Evolutionary conservation across 2,329 filamentous ascomycete species (phyloP).

Genomic region (Capronia epimyces): DNA sequence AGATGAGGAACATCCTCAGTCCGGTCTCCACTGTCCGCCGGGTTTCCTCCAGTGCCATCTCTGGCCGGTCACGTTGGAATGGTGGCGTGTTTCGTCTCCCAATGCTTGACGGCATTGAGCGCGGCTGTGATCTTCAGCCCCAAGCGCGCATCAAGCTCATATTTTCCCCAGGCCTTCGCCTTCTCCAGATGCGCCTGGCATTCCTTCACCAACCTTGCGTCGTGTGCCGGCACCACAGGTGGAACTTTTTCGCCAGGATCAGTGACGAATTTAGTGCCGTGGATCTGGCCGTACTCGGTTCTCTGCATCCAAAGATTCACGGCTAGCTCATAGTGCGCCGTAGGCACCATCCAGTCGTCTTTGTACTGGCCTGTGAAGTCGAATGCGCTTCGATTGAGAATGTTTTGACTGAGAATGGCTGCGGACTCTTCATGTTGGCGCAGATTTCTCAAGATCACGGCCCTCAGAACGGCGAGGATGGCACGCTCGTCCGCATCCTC

Average conservation of each 20-base stretch:
- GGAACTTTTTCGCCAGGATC: constrained; percentile 16
- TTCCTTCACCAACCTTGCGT: constrained; percentile 43
- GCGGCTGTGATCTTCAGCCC: constrained; percentile 46
- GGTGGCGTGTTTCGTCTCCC: constrained; percentile 32
- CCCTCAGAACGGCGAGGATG: constrained; percentile 61
- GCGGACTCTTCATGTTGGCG: constrained; percentile 61
- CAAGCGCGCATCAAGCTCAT: constrained; percentile 56
- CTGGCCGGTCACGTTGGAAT: constrained; percentile 2
- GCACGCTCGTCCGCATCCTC: constrained; percentile 57
- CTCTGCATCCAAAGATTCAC: constrained; percentile 71
- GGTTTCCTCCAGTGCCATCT: neutral
- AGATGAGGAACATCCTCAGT: no score
- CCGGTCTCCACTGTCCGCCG: no score
- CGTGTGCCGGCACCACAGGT: constrained; percentile 26
- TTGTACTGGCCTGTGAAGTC: constrained; percentile 48
- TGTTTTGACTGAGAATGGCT: constrained; percentile 54
- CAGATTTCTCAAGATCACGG: constrained; percentile 60
- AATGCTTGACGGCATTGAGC: constrained; percentile 41
- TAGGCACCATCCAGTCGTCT: constrained; percentile 62
- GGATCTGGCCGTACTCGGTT: constrained; percentile 34
- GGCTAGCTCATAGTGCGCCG: constrained; percentile 80
- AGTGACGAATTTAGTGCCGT: constrained; percentile 28
- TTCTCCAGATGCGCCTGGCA: constrained; percentile 54
- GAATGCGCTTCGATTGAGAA: constrained; percentile 50
- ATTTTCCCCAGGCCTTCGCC: constrained; percentile 56